Evolutionary conservation across 441 rosid genomes (phyloP), one percentile per base, ranked within the genome.

Genomic region (Aleurites moluccanus): DNA sequence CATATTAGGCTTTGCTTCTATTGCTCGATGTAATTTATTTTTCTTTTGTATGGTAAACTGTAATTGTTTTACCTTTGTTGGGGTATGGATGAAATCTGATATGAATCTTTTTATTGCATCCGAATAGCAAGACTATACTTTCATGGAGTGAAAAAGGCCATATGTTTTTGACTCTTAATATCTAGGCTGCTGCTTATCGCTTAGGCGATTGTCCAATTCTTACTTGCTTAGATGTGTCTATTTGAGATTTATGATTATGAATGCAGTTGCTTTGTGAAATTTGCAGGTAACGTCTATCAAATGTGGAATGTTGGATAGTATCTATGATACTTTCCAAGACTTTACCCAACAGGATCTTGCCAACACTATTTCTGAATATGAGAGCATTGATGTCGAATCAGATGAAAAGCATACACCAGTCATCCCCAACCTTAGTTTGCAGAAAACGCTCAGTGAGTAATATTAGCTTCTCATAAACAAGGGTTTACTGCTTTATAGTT

Each of bases 291-390:
- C 81, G 70, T 91, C 99, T 72, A 88, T 96, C 73, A 92, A 84
- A 88, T 81, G 72, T 72, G 97, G 96, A 74, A 85, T 87, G 87
- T 92, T 93, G 89, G 97, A 96, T 86, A 96, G 91, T 73, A 85
- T 89, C 67, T 92, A 96, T 81, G 96, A 91, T 85, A 77, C 89
- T 83, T 81, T 93, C 63, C 94, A 89, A 81, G 88, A 75, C 27
- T 71, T 82, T 20, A 83, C 78, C 75, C 87, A 78, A 70, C 73
- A 76, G 69, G 94, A 88, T 73, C 67, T 72, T 60, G 72, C 78
- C 66, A 70, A 73, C 66, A 67, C 70, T 42, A 44, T 14, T 53
- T 71, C 84, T 45, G 88, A 78, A 84, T 80, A 73, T 73, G 94
- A 86, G 80, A 88, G 72, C 77, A 86, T 82, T 77, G 92, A 88